Evolutionary conservation across 2,329 filamentous ascomycete genomes (phyloP).

Genomic region (Phyllosticta citrichinensis): DNA sequence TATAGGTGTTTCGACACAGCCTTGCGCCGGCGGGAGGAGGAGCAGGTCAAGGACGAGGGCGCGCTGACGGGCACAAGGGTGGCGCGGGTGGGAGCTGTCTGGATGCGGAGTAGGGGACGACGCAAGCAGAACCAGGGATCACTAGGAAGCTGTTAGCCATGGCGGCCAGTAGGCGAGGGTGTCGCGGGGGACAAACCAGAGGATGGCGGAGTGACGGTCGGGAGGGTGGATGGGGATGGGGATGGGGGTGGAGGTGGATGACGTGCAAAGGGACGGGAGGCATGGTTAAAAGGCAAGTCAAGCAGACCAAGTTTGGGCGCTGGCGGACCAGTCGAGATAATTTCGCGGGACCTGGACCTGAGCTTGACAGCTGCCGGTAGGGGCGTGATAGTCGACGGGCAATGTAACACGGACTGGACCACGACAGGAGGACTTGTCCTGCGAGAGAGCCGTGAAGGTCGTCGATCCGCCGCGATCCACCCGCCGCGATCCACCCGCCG

Average conservation of each 20-base stretch:
- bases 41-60: neutral
- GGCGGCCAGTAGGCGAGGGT: neutral
- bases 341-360: slow-evolving; percentile 1
- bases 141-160: slow-evolving; percentile 9
- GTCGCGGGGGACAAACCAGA: neutral
- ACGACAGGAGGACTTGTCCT: neutral
- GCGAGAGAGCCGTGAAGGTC: no score
- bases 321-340: slow-evolving; percentile 6
- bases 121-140: slow-evolving; percentile 4
- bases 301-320: slow-evolving; percentile 6
- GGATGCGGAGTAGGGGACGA: slow-evolving; percentile 9
- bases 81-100: slow-evolving; percentile 6
- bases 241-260: neutral
- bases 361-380: neutral
- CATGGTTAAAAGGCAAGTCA: slow-evolving; percentile 9
- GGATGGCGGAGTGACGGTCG: neutral
- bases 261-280: neutral
- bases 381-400: slow-evolving; percentile 8
- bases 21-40: neutral
- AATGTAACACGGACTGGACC: neutral
- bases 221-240: neutral
- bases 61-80: slow-evolving; percentile 4
- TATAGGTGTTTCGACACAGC: neutral
- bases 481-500: no score
- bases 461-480: no score